Evolutionary conservation across 176 grass and related monocot genomes (phyloP).

Genomic region (Eremochloa ophiuroides): DNA sequence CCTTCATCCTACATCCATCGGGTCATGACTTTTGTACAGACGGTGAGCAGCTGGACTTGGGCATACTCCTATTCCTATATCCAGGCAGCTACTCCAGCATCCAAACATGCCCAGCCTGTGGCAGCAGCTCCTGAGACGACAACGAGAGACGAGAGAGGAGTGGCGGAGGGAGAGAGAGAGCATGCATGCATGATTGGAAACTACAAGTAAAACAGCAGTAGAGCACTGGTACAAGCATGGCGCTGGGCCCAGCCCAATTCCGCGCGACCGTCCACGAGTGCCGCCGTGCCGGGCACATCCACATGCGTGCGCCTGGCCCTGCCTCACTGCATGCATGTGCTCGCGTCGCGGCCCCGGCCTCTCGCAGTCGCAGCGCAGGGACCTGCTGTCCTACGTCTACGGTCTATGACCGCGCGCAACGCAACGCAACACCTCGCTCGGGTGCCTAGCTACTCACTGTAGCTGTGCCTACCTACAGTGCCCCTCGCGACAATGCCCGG

Average conservation of each 20-base stretch:
- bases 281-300: not conserved
- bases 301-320: slow-evolving; percentile 13
- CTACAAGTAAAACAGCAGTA: slow-evolving; percentile 26
- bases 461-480: not conserved
- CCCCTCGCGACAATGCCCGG: not conserved
- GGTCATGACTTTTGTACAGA: too few species aligned
- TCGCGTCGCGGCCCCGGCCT: not conserved
- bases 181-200: slow-evolving; percentile 33
- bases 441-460: not conserved
- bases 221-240: slow-evolving; percentile 29
- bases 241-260: not conserved
- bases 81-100: too few species aligned
- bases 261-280: not conserved
- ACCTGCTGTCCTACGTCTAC: not conserved
- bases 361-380: slow-evolving; percentile 2
- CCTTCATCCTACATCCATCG: too few species aligned
- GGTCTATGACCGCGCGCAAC: not conserved
- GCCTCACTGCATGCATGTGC: not conserved
- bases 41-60: too few species aligned
- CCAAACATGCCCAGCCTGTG: too few species aligned
- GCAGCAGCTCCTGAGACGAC: too few species aligned
- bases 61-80: too few species aligned
- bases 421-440: not conserved
- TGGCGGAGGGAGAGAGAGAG: not conserved
- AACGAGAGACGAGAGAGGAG: too few species aligned